A percentile compares a stretch with the other conserved stretches of the same genome.
Evolutionary conservation across 192 early-diverging fungal genomes (phyloP).

Genomic region (Gryganskiella cystojenkinii): DNA sequence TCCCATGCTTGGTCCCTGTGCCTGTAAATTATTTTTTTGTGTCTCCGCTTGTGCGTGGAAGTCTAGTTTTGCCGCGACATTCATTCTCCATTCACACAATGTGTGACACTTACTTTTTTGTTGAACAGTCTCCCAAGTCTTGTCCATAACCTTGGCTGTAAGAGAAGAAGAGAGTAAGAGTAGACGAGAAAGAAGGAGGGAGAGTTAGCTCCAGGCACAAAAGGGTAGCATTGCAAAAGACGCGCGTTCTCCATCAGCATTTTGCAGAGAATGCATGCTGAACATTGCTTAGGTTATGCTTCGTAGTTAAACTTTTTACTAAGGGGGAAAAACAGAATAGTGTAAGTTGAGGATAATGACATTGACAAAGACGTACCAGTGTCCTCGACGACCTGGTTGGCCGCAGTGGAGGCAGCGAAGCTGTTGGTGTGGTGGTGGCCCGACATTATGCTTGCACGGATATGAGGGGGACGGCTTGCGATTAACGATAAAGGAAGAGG

Average conservation of each 20-base stretch:
- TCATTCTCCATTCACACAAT: background rate
- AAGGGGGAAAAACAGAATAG: background rate
- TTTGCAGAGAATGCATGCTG: too few relatives aligned
- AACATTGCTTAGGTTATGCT: too few relatives aligned
- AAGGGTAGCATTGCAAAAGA: too few relatives aligned
- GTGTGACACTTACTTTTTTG: constrained; percentile 81
- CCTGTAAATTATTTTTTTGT: constrained; percentile 7
- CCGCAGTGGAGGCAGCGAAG: constrained; percentile 52
- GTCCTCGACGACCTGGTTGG: constrained; percentile 63
- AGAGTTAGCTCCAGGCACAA: background rate
- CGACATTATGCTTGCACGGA: constrained; percentile 14
- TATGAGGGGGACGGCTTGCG: too few relatives aligned
- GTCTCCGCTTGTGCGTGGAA: background rate
- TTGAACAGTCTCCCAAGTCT: constrained; percentile 90
- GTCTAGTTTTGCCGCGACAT: background rate
- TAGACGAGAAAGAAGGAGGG: background rate
- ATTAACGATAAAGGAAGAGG: too few relatives aligned
- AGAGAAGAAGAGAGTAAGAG: background rate
- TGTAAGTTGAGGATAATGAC: background rate
- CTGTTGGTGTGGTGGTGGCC: constrained; percentile 10
- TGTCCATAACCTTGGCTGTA: constrained; percentile 72
- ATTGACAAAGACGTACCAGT: constrained; percentile 52
- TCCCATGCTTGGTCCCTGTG: too few relatives aligned
- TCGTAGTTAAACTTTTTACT: too few relatives aligned
- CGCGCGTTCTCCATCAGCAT: too few relatives aligned